Evolutionary conservation across 2,329 filamentous ascomycete species (phyloP).

Genomic region (Fonsecaea erecta): DNA sequence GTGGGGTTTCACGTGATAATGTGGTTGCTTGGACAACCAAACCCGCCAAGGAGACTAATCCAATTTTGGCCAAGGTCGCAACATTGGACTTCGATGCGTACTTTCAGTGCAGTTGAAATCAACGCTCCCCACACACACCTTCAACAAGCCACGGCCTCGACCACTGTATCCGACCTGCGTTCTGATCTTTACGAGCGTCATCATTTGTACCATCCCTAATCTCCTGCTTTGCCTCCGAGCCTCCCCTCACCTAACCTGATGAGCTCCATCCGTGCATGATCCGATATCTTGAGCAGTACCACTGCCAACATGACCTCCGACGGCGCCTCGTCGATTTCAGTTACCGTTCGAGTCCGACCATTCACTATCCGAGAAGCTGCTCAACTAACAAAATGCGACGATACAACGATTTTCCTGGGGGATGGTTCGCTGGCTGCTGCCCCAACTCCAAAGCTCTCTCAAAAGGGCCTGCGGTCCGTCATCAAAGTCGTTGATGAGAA

Average conservation of each 20-base stretch:
- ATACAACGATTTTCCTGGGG: conserved; percentile 89
- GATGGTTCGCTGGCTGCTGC: conserved; percentile 91
- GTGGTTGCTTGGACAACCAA: conserved; percentile 10
- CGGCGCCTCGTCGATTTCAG: conserved; percentile 56
- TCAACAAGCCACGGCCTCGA: conserved; percentile 19
- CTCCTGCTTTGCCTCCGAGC: not conserved
- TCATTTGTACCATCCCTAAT: conserved; percentile 3
- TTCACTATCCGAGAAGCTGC: conserved; percentile 91
- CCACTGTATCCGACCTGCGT: conserved; percentile 16
- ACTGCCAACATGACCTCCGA: conserved; percentile 47
- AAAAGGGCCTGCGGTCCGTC: conserved; percentile 85
- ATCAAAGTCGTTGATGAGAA: conserved; percentile 96
- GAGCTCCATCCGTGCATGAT: conserved; percentile 7
- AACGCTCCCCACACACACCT: conserved; percentile 17
- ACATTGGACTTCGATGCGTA: not conserved
- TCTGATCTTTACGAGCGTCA: conserved; percentile 2
- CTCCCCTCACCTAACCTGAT: conserved; percentile 10
- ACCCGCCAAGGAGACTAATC: not conserved
- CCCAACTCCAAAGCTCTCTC: conserved; percentile 80
- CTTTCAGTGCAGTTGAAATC: conserved; percentile 4
- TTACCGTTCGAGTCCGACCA: conserved; percentile 65
- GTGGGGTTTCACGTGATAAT: not conserved
- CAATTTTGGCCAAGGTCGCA: conserved; percentile 1
- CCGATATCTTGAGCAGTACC: conserved; percentile 8
- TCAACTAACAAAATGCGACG: conserved; percentile 76